Base-by-base conservation (phyloP, 1,284 basidiomycete species). In the Cystobasidium slooffiae region DNA sequence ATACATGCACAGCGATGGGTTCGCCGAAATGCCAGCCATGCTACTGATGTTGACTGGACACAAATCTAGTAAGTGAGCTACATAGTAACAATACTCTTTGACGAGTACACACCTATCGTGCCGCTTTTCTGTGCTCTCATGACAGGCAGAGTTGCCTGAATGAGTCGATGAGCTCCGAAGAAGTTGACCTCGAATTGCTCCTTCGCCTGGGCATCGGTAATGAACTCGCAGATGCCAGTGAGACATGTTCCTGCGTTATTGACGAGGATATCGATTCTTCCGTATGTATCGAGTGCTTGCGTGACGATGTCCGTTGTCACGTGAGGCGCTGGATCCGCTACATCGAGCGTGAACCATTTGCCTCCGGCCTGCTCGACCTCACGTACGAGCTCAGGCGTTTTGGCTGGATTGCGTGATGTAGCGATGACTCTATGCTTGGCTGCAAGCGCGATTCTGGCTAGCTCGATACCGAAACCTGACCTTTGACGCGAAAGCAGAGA, bases 111-210 rank as follows among this genome's bases (percentile, higher is more conserved):
- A 66, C 64, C 64, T 37, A 66, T 66, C 24, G 64, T 66, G 39
- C 64, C 64, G 16, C 49, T 52, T 10, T 55, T 43, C 18, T 66
- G 64, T 8, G 20, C 51, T 6, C 64, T n/a, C 64, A 66, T 66
- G 3, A 31, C 31, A 22, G 64, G 64, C 24, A 66, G 46, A 20
- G 22, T 49, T 6, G 64, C 64, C 18, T 46, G 16, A 12, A 47
- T 66, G 31, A 66, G 53, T 10, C 64, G 47, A n/a, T 46, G 51
- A n/a, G 64, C 41, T 1, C 64, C 64, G 64, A 52, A 53, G 31
- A 66, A 66, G 64, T 66, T 66, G 41, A 47, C 44, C 53, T 66
- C 64, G 64, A 66, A 66, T 24, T 66, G 64, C 22, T 66, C 49
- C 43, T 66, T 66, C 22, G 51, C 64, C 43, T 66, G 64, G 10